Evolutionary conservation across 768 basidiomycete genomes (phyloP).

Genomic region (Boletus sp.): DNA sequence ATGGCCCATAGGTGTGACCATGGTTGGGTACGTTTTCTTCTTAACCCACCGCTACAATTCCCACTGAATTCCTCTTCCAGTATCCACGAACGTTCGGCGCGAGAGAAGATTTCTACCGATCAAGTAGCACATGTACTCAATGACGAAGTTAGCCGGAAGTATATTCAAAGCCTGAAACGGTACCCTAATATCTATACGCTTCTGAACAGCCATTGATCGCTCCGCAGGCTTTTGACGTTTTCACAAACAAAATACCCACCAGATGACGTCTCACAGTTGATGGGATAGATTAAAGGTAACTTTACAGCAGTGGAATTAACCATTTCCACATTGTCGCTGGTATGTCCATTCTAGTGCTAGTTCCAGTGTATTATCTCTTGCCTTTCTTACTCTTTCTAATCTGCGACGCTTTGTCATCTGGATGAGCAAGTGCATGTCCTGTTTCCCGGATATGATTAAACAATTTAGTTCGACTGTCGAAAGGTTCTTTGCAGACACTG

Average conservation of each 20-base stretch:
- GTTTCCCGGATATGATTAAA: constrained; percentile 70
- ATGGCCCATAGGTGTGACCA: constrained; percentile 99
- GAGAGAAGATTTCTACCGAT: constrained; percentile 96
- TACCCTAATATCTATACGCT: constrained; percentile 31
- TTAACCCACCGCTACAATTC: background rate
- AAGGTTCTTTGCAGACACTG: constrained; percentile 64
- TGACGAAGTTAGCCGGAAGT: constrained; percentile 98
- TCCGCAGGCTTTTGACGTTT: constrained; percentile 81
- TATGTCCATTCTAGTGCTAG: constrained; percentile 8
- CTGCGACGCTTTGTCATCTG: constrained; percentile 28
- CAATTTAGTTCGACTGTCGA: constrained; percentile 68
- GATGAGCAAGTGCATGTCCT: constrained; percentile 62
- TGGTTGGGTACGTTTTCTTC: constrained; percentile 78
- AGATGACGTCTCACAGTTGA: constrained; percentile 85
- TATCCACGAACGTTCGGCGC: constrained; percentile 96
- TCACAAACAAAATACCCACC: constrained; percentile 96
- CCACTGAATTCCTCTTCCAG: constrained; percentile 36
- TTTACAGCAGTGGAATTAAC: background rate
- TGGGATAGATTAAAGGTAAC: constrained; percentile 58
- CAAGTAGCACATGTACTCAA: constrained; percentile 98
- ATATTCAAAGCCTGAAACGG: constrained; percentile 97
- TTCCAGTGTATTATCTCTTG: constrained; percentile 16
- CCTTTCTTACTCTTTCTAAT: constrained; percentile 37
- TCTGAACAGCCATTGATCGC: constrained; percentile 5
- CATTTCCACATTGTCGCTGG: background rate